These are phyloP conservation scores for Sabuloglossum arenarium DNA, from an alignment of 495 filamentous ascomycete species.

Conservation along the genomic window DNA sequence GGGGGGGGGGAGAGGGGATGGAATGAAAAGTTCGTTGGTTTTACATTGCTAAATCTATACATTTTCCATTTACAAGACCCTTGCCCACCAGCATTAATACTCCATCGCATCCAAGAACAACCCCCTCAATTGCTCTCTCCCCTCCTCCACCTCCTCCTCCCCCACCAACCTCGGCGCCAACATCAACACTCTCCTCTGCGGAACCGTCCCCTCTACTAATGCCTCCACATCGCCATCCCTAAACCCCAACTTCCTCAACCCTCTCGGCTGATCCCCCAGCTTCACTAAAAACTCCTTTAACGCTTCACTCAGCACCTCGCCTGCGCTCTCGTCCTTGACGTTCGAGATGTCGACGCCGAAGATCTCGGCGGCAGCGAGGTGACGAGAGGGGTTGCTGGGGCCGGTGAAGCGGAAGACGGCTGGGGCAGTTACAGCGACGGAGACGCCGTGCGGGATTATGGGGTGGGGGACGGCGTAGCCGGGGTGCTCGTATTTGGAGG, in stretches of 20 bases:
- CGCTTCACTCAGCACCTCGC: constrained; percentile 67
- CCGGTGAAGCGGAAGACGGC: constrained; percentile 88
- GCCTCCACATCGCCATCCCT: constrained; percentile 46
- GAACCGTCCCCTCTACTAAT: constrained; percentile 84
- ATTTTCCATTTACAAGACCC: not conserved
- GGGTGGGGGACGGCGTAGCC: constrained; percentile 56
- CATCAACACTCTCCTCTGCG: constrained; percentile 78
- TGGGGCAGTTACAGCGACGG: constrained; percentile 83
- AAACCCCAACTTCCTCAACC: constrained; percentile 71
- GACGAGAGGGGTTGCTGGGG: constrained; percentile 74
- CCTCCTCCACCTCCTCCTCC: constrained; percentile 36
- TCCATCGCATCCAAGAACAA: constrained; percentile 47
- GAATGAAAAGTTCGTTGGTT: too few relatives aligned
- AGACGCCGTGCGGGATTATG: constrained; percentile 77
- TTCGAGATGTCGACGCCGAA: constrained; percentile 79
- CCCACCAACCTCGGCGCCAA: constrained; percentile 63
- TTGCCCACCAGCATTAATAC: constrained; percentile 19
- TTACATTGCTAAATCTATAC: too few relatives aligned
- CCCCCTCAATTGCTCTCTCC: constrained; percentile 41
- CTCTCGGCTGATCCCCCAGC: constrained; percentile 76
- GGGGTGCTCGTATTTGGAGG: constrained; percentile 55
- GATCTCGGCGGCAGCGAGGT: constrained; percentile 68
- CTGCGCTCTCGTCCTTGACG: constrained; percentile 70
- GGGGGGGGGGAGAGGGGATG: too few relatives aligned
- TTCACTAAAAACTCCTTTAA: constrained; percentile 56